Conservation (phyloP, 768 basidiomycete genomes). For the Auriculariales sp. region DNA sequence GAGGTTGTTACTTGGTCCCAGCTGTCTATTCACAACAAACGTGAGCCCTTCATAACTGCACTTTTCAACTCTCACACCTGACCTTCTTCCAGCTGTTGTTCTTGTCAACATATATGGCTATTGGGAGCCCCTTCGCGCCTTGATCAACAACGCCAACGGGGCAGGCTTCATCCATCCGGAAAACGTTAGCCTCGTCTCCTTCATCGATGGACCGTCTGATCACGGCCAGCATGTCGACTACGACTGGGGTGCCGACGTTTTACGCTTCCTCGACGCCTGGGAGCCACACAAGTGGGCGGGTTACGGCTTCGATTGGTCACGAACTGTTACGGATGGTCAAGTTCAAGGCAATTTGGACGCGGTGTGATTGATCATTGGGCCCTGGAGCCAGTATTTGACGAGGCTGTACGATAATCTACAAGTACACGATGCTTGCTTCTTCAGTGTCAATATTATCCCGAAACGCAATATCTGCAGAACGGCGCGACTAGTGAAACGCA, state of each 20-base stretch:
- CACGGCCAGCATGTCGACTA: conserved; percentile 37
- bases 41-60: conserved; percentile 23
- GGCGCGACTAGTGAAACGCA: no score
- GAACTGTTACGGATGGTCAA: background rate
- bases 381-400: background rate
- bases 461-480: no score
- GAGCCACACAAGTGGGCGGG: conserved; percentile 12
- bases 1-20: conserved; percentile 96
- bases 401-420: background rate
- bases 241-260: conserved; percentile 65
- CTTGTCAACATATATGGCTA: conserved; percentile 76
- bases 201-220: conserved; percentile 60
- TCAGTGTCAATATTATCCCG: no score
- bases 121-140: conserved; percentile 66
- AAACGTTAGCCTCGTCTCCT: conserved; percentile 48
- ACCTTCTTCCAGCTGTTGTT: conserved; percentile 47
- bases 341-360: background rate
- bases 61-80: background rate
- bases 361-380: background rate
- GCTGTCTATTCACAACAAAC: conserved; percentile 73
- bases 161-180: conserved; percentile 59
- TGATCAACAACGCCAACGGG: conserved; percentile 51
- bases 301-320: conserved; percentile 9
- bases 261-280: conserved; percentile 55
- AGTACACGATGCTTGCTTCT: no score